Conservation (phyloP, 495 filamentous ascomycete genomes). For the Neurospora tetraspora region DNA sequence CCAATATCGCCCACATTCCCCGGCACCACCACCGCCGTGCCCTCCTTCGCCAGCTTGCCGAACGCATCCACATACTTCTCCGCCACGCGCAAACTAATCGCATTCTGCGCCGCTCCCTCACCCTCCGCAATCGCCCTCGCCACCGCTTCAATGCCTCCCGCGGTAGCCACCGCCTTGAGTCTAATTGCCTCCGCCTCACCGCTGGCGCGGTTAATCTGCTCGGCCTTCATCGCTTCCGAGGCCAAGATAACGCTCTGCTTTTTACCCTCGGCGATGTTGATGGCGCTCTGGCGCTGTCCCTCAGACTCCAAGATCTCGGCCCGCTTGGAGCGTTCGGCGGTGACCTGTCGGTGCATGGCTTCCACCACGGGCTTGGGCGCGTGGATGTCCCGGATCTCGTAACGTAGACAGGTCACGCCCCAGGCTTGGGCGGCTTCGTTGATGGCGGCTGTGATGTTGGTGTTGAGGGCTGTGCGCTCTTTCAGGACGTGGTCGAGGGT, state of each 20-base stretch:
- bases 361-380: conserved; percentile 85
- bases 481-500: conserved; percentile 96
- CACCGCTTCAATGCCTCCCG: conserved; percentile 77
- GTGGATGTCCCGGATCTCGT: conserved; percentile 98
- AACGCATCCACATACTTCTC: conserved; percentile 99
- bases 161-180: conserved; percentile 76
- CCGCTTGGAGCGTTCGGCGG: conserved; percentile 89
- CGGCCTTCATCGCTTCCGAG: conserved; percentile 79
- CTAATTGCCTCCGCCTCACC: conserved; percentile 93
- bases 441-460: conserved; percentile 94
- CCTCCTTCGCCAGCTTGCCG: conserved; percentile 80
- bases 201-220: conserved; percentile 81
- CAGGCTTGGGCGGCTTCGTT: conserved; percentile 95
- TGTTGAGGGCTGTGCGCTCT: conserved; percentile 89
- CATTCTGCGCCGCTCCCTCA: conserved; percentile 63
- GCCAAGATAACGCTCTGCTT: conserved; percentile 95
- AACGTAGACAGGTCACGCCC: conserved; percentile 91
- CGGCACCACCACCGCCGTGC: conserved; percentile 87
- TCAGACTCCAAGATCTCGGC: conserved; percentile 96
- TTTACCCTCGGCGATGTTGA: conserved; percentile 95
- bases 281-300: conserved; percentile 89
- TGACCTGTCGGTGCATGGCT: conserved; percentile 97
- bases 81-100: conserved; percentile 76
- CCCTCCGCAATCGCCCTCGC: conserved; percentile 61
- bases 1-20: conserved; percentile 97